Base-by-base conservation (phyloP, 1,284 basidiomycete species). In the Ceratobasidium sp. region DNA sequence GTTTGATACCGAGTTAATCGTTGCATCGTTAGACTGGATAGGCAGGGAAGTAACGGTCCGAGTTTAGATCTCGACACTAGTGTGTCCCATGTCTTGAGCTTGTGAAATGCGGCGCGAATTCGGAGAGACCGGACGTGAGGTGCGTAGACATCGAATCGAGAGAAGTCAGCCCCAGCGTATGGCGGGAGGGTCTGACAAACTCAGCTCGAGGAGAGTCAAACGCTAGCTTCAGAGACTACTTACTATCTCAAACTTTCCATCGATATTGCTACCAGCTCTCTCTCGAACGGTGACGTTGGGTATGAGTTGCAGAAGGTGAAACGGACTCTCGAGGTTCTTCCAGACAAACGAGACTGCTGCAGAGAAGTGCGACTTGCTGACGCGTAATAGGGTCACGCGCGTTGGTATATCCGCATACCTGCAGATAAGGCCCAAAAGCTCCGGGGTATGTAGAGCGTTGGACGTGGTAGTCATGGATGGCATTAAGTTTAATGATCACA, bases 111-210 rank as follows among this genome's bases (percentile, higher is more conserved):
- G 20, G 55, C 9, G 20, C 55, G 23, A n/a, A 56, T 26, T n/a
- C 23, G 9, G 9, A 56, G 55, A 56, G 55, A 56, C 23, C 55
- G 60, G 18, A 63, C 60, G 18, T 63, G 20, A 13, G n/a, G 60
- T 10, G 60, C 60, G 26, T 63, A 63, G 12, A 63, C 2, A 63
- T 63, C 60, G n/a, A 63, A 63, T 42, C 60, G 33, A n/a, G 60
- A n/a, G 39, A 63, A 63, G 39, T 42, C 60, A 2, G 60, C 60
- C 13, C 1, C 18, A 5, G 9, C 39, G 10, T 40, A 9, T 39
- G 60, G 3, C 1, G 60, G 60, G n/a, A 63, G 10, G 7, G 18
- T n/a, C 60, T 63, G 10, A 1, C 39, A 1, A 42, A n/a, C 5
- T 40, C n/a, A 18, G 39, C n/a, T 33, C n/a, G 60, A 18, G 7